Evolutionary conservation across 495 filamentous ascomycete species (phyloP).

Genomic region (Aeminium ludgeri): DNA sequence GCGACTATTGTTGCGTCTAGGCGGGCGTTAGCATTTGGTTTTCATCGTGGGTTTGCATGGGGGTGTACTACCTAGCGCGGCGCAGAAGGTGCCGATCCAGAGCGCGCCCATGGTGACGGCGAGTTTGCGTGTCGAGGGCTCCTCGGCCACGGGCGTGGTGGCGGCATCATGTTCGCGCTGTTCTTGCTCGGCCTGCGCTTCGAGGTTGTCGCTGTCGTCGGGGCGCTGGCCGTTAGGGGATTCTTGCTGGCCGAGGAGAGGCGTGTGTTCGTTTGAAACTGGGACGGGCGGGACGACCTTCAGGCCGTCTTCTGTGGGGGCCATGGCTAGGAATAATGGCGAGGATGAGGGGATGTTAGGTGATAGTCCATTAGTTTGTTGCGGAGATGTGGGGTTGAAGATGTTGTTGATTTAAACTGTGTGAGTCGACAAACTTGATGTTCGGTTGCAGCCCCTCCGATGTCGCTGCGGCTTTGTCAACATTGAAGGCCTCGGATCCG

Average conservation of each 20-base stretch:
- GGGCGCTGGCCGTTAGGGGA: neutral
- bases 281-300: constrained; percentile 9
- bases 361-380: too few relatives aligned
- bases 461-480: too few relatives aligned
- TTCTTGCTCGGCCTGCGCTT: constrained; percentile 12
- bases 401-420: too few relatives aligned
- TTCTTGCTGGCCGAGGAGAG: constrained; percentile 3
- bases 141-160: constrained; percentile 22
- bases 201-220: constrained; percentile 5
- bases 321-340: too few relatives aligned
- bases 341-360: too few relatives aligned
- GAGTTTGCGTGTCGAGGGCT: constrained; percentile 31
- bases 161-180: constrained; percentile 10
- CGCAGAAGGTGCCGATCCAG: constrained; percentile 70
- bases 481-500: too few relatives aligned
- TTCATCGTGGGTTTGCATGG: neutral
- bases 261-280: constrained; percentile 7
- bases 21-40: neutral
- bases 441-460: too few relatives aligned
- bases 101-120: constrained; percentile 37
- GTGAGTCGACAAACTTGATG: too few relatives aligned
- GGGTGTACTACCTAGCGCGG: constrained; percentile 44
- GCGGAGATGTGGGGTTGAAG: too few relatives aligned
- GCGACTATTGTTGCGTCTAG: constrained; percentile 68
- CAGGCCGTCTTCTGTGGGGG: constrained; percentile 3